These are phyloP conservation scores for Phytophthora foliorum DNA, from an alignment of 352 stramenopile species.

Conservation along the genomic window DNA sequence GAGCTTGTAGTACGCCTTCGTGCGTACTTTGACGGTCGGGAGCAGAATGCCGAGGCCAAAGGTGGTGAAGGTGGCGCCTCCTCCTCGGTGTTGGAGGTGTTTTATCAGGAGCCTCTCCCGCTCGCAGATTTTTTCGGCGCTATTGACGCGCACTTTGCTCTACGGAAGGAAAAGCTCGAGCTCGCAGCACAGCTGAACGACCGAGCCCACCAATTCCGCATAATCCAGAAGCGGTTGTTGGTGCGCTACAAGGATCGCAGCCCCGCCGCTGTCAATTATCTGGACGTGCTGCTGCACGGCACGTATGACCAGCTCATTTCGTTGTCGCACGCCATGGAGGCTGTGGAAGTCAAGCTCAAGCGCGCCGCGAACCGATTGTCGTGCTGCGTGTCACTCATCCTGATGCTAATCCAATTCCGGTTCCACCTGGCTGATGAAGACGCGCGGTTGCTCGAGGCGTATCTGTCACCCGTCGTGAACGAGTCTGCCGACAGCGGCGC, in stretches of 20 bases:
- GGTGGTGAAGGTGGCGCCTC: slow-evolving; percentile 21
- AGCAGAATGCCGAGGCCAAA: slow-evolving; percentile 33
- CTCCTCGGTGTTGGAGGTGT: slow-evolving; percentile 52
- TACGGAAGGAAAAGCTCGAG: slow-evolving; percentile 72
- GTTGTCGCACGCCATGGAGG: slow-evolving; percentile 79
- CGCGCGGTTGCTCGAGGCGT: slow-evolving; percentile 62
- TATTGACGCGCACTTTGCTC: slow-evolving; percentile 89
- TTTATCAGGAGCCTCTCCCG: slow-evolving; percentile 87
- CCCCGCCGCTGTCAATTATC: slow-evolving; percentile 75
- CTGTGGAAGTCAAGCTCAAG: slow-evolving; percentile 60
- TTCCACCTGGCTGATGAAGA: slow-evolving; percentile 81
- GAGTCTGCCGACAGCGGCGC: slow-evolving; percentile 38
- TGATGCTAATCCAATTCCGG: slow-evolving; percentile 87
- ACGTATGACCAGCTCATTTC: slow-evolving; percentile 88
- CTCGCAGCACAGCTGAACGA: slow-evolving; percentile 83
- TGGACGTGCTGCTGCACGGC: slow-evolving; percentile 89
- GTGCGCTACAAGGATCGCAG: slow-evolving; percentile 93
- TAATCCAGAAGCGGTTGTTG: slow-evolving; percentile 92
- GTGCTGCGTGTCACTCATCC: slow-evolving; percentile 81
- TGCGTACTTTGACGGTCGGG: slow-evolving; percentile 46
- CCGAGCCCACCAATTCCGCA: slow-evolving; percentile 86
- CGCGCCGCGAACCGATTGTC: slow-evolving; percentile 69
- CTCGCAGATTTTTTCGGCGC: slow-evolving; percentile 89
- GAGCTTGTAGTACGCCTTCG: slow-evolving; percentile 79
- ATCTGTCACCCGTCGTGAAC: slow-evolving; percentile 78